Base-by-base conservation (phyloP, 2,329 filamentous ascomycete genomes). In the Teratosphaeria destructans region DNA sequence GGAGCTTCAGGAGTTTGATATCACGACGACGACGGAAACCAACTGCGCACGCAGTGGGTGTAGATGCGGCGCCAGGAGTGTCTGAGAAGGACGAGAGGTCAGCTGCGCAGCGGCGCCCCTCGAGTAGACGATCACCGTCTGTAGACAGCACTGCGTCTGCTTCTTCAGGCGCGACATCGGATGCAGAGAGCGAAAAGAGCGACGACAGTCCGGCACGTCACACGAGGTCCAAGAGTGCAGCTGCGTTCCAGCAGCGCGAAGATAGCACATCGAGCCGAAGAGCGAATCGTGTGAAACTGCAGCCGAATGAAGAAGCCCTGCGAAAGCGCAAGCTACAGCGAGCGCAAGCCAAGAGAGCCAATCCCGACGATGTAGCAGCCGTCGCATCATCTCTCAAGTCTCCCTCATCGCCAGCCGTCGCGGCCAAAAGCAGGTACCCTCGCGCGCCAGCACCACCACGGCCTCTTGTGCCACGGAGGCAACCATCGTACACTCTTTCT, bases 401-500 rank as follows among this genome's bases (percentile, higher is more conserved):
- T 14, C 94, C 94, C 3, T 95, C 90, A 3, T 95, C 92, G 32
- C 88, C 91, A 57, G 82, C 85, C 29, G 83, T 37, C 3, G 55
- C 85, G 14, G 67, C 70, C 32, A 68, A 78, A 65, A 95, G 90
- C 29, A 91, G 87, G 74, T 99, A 97, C 72, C 93, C 94, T 57
- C 90, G 90, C 71, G 88, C 89, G 29, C 93, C 92, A 23, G 87
- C 89, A 47, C 92, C 94, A 55, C 94, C 94, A 54, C 84, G 93
- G 62, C 94, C 94, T 3, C 79, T 99, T 56, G 89, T 99, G 59
- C 94, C 94, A 32, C 85, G 87, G 62, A 87, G 92, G 58, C 89
- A 96, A 69, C 90, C 92, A 23, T 96, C 92, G 0, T 96, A 96
- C 72, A 82, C 90, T 52, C 84, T 86, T 60, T 72, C 83, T 32